Base-by-base conservation (phyloP, 768 basidiomycete genomes). In the Artomyces pyxidatus region DNA sequence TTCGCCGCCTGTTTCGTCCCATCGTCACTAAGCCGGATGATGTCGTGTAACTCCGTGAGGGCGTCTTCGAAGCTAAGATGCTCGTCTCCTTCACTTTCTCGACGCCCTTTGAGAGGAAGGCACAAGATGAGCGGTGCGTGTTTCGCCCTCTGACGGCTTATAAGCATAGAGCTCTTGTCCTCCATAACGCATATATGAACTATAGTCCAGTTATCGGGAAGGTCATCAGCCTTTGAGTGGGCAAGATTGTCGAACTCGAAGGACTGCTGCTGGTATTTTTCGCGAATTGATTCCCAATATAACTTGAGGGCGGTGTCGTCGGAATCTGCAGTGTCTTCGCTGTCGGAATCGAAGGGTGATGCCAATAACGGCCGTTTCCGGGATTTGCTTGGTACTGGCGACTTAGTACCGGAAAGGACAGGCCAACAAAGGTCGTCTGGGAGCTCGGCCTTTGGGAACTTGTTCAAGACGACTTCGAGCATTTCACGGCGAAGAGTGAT, bases 401-500 rank as follows among this genome's bases (percentile, higher is more conserved):
- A 67, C 4, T 77, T 80, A 37, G 73, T 70, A 6, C 66, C 53
- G 1, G 68, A 64, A 37, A 84, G 69, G 2, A 67, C 47, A 0
- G 88, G 89, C 91, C 92, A 96, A 47, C 73, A 71, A 22, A 87
- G 62, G 59, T 95, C 91, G 54, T 92, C 85, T 14, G 55, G 55
- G 7, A 61, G 50, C 3, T 63, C 60, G 1, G 59, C 29, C 11
- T 69, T 61, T 2, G 71, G 68, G 50, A 86, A 78, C 61, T 96
- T 96, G 59, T 78, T 65, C 1, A 77, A 73, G 42, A 94, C 84
- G 14, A 78, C 79, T 54, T 95, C 92, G 14, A 93, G 63, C 71
- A 97, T 78, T 61, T 98, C 95, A 16, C 90, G 77, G 8, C 83
- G 80, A 1, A 96, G 71, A 0, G 90, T 91, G 39, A 93, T 76